Evolutionary conservation across 2,329 filamentous ascomycete species (phyloP), one percentile per base, ranked within the genome.

Genomic region (Rhytidhysteron rufulum): DNA sequence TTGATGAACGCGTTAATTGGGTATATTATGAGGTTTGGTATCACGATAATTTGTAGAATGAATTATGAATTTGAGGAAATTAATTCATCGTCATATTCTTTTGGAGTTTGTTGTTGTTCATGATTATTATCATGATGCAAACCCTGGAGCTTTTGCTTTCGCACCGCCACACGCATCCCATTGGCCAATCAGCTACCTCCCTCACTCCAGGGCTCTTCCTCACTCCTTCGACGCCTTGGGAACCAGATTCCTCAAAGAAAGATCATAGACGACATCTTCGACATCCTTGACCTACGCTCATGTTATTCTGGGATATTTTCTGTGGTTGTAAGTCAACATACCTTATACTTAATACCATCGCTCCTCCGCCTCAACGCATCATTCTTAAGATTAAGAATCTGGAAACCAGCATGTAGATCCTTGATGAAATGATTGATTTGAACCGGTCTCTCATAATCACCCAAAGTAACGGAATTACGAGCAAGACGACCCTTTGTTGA

Each of bases 311-410:
- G n/a, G n/a, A n/a, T n/a, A n/a, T n/a, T n/a, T n/a, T n/a, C n/a
- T n/a, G n/a, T n/a, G n/a, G n/a, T n/a, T n/a, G n/a, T n/a, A 18
- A 10, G 18, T 10, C 32, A 4, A 43, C 70, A 46, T 59, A 76
- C 73, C 56, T 86, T 85, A 63, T 98, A 98, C 75, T 98, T 98
- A 67, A 98, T 86, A 4, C 85, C 86, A 69, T 98, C 93, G 41
- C 88, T 88, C 47, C 88, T 79, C 70, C 89, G 88, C 44, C 93
- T 79, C 58, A 98, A 69, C 17, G 83, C 82, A 64, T 98, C 93
- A 58, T 98, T 98, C 77, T 97, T 97, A 53, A 98, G 75, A 64
- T 98, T 98, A 51, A 98, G 79, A 51, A 97, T 80, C 76, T 97
- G 93, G 70, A 98, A 98, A 13, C 91, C 93, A 3, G 90, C 88